Base-by-base conservation (phyloP, 495 filamentous ascomycete species). In the Aspergillus sclerotioniger region DNA sequence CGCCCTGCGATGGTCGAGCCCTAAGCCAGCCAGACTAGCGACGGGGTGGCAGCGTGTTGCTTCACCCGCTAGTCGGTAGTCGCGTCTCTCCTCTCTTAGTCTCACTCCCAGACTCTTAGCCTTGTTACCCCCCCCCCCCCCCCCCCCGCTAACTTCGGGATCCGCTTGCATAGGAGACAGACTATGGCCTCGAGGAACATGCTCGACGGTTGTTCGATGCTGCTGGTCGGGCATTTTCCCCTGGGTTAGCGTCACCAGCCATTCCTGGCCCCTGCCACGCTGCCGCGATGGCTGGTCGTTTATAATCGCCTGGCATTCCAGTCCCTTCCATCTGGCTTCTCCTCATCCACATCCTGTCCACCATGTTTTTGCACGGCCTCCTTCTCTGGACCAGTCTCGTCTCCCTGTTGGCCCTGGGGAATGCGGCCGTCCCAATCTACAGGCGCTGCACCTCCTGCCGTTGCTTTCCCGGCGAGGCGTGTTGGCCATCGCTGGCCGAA, bases 401-500 rank as follows among this genome's bases (percentile, higher is more conserved):
- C 3, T 3, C 33, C 33, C 9, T 9, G 33, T 13, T 8, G 8
- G 33, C 33, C 33, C 33, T 35, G 33, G 33, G 33, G 8, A 35
- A 35, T 13, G 33, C 33, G 13, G 33, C 7, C 33, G 33, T 35
- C 33, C 33, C 25, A 5, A 25, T 25, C 25, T 25, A 13, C 33
- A 13, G 3, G 33, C 2, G 1, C 33, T 4, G 9, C 33, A 9
- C 9, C 33, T 50, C 45, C 1, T 61, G 59, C 29, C 39, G 54
- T n/a, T 53, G 54, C 35, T 35, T 39, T 13, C 48, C 59, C 6
- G 21, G 21, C 9, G 59, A 61, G 20, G 29, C 44, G 13, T 71
- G 63, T 47, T 61, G 69, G 63, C 58, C 63, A 6, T 56, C 49
- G 15, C 1, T 2, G 4, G 31, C 49, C 20, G 45, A 41, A 48